Base-by-base conservation (phyloP, 176 grass and related monocot species). In the Themeda triandra region DNA sequence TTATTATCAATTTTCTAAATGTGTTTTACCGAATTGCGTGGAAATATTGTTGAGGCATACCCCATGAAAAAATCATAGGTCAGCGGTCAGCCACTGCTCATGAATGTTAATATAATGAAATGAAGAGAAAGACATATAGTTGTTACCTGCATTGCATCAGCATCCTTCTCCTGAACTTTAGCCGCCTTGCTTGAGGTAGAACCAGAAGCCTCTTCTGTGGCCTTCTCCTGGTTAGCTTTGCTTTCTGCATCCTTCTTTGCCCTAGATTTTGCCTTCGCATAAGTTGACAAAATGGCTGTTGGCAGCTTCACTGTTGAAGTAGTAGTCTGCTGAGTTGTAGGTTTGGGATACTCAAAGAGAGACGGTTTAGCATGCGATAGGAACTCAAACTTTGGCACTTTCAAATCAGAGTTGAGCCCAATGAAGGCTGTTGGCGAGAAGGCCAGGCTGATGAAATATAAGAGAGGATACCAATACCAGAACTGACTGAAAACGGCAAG, bases 401-500 rank as follows among this genome's bases (percentile, higher is more conserved):
- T 96, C 67, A 99, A 84, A 75, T 94, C 92, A 81, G 91, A 92
- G 76, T 99, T 99, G 79, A 99, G 93, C 39, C 97, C 97, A 40
- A 99, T 92, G 44, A 99, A 88, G 51, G 97, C 89, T 31, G 97
- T 99, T 35, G 87, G 93, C 12, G 97, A 96, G 86, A 99, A 99
- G 79, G 97, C 83, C 49, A 99, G 46, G 90, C 91, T 96, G 69
- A 99, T 90, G 73, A 99, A 99, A 77, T 99, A 96, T 49, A 94
- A 39, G 36, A 99, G 97, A 10, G 97, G 97, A 79, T 99, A 96
- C 97, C 97, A 99, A 80, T 99, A 99, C 97, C 97, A 99, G 88
- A 99, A 99, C 82, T 99, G 97, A 78, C 89, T 96, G 82, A 99
- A 99, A 66, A 99, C 86, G 0, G 93, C 93, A 11, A 99, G 97